Evolutionary conservation across 2,329 filamentous ascomycete genomes (phyloP), one percentile per base, ranked within the genome.

Genomic region (Hypoxylon sp.): DNA sequence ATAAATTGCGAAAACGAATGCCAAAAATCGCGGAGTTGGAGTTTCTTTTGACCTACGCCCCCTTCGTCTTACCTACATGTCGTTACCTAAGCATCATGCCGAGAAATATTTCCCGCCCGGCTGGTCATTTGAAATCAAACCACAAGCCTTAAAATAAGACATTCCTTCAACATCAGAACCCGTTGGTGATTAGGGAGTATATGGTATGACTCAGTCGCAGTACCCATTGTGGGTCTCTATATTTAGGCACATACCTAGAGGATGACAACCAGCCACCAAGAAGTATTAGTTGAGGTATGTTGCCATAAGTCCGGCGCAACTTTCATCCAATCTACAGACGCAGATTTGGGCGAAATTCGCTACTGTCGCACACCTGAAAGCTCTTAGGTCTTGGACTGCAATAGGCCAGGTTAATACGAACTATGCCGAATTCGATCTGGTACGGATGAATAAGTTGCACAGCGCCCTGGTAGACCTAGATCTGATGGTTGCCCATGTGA

Each of bases 401-500:
- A 42, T 42, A 42, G 39, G 39, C 17, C 39, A 42, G n/a, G 5
- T 42, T n/a, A 37, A 42, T 42, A 15, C 19, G 19, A 13, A 21
- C n/a, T 17, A 39, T 39, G n/a, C 39, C 24, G 46, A n/a, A 57
- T 52, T 52, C 37, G 19, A 57, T 56, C 46, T 64, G 10, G 21
- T 52, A 53, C 48, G 21, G 37, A 24, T 46, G 21, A 17, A 24
- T 27, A 19, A 35, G 46, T 35, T 47, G 3, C 42, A 48, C 42
- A 48, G 29, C 50, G 29, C 27, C 6, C 44, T 17, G 6, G 19
- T 35, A 50, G 32, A 44, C 37, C 35, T 60, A 21, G 15, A 35
- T 60, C 44, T 27, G n/a, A 37, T 29, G 44, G 27, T 7, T 50
- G 37, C 15, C 55, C 50, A 42, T 60, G 55, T 60, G 50, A 54